Base-by-base conservation (phyloP, 2,329 filamentous ascomycete genomes). In the Tolypocladium cylindrosporum region DNA sequence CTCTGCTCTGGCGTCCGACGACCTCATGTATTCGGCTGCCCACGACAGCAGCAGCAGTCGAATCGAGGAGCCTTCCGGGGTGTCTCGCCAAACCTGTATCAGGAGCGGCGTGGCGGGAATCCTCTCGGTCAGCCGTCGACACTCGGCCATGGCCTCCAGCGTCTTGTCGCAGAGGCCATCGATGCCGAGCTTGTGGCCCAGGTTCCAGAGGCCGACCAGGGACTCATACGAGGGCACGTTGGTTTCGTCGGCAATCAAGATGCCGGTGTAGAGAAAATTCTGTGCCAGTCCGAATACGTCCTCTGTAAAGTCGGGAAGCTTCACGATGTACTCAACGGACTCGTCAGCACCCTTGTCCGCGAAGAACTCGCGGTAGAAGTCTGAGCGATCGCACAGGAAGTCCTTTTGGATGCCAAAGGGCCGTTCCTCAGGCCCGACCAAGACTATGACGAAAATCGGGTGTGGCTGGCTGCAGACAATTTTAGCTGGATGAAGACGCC, bases 1-100 rank as follows among this genome's bases (percentile, higher is more conserved):
- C 60, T 83, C 80, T 10, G 78, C 74, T 21, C 81, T 75, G 1
- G 76, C 75, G 27, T 82, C 77, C 4, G 81, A 83, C 0, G 79
- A 79, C 48, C 80, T 73, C 72, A 86, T 83, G 63, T 86, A 86
- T 68, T 86, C 83, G 34, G 82, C 83, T 1, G 82, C 80, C 84
- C 84, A 87, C 13, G 75, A 78, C 3, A 86, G 71, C 16, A 87
- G 75, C 42, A 86, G 77, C 60, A 76, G 75, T 43, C 83, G 77
- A 54, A 87, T 80, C 1, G 80, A 77, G 3, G 82, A 85, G 10
- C 82, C 82, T 61, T 83, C 80, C 0, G 82, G 81, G 0, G 82
- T 85, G 55, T 85, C 81, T 54, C 80, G 77, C 83, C 83, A 86
- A 8, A 84, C 83, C 63, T 82, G 77, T 1, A 85, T 79, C 7